These are phyloP conservation scores for Rhododendron vialii DNA, from an alignment of 148 eudicot genomes.

Conservation along the genomic window DNA sequence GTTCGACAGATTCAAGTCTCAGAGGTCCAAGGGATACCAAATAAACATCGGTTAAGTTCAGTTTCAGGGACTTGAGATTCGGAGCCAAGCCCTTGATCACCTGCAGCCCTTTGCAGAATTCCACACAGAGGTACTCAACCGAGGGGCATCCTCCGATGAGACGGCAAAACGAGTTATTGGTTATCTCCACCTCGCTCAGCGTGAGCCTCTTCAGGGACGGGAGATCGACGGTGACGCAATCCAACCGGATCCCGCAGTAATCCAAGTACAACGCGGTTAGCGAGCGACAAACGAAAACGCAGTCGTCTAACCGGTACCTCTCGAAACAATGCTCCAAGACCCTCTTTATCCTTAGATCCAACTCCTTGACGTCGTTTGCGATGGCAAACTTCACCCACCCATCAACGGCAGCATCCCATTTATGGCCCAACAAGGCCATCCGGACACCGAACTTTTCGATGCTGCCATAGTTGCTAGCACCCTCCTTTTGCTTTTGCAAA, in stretches of 20 bases:
- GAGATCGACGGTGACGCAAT: background rate
- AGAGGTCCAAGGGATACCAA: background rate
- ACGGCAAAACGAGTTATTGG: accelerated
- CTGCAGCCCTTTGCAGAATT: background rate
- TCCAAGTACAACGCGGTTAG: background rate
- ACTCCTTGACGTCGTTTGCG: background rate
- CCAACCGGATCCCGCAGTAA: background rate
- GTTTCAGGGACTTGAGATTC: background rate
- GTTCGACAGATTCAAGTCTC: background rate
- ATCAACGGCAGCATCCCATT: background rate
- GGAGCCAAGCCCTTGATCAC: background rate
- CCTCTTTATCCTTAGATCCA: background rate
- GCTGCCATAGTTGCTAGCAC: background rate
- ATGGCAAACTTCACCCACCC: background rate
- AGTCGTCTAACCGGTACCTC: background rate
- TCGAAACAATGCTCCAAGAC: background rate
- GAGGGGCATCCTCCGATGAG: background rate
- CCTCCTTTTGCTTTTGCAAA: background rate
- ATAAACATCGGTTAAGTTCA: background rate
- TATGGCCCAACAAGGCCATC: background rate
- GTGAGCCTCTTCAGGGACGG: background rate
- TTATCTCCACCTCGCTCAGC: background rate
- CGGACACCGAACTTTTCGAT: background rate
- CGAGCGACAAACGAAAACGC: background rate
- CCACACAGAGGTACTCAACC: background rate